A percentile compares a stretch with the other conserved stretches of the same genome.
Evolutionary conservation across 169 alveolate species (phyloP).

Genomic region (Neospora caninum): DNA sequence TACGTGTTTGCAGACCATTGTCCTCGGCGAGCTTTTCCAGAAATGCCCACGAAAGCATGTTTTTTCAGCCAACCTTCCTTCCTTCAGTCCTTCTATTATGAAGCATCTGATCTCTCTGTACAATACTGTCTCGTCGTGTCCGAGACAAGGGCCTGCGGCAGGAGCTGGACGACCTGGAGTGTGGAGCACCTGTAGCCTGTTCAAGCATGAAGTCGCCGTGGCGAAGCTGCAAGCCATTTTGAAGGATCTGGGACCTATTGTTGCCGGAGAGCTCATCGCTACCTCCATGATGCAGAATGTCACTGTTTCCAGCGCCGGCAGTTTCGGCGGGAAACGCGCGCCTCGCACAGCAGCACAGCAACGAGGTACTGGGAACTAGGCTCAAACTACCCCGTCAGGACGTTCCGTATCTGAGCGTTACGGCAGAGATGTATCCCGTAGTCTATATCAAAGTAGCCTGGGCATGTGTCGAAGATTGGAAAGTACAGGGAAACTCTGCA

Average conservation of each 20-base stretch:
- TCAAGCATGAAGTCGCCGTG: conserved; percentile 40
- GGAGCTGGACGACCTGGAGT: background rate
- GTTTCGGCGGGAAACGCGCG: background rate
- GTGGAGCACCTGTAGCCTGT: conserved; percentile 25
- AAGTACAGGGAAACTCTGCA: too few species aligned
- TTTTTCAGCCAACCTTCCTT: conserved; percentile 26
- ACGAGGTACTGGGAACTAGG: background rate
- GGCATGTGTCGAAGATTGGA: too few species aligned
- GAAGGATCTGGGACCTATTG: conserved; percentile 25
- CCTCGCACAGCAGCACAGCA: conserved; percentile 1
- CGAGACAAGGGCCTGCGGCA: background rate
- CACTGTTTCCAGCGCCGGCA: conserved; percentile 2
- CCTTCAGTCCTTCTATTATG: conserved; percentile 1
- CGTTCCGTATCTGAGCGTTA: too few species aligned
- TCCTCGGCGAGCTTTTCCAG: background rate
- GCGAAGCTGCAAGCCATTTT: conserved; percentile 38
- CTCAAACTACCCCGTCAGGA: background rate
- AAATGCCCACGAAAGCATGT: background rate
- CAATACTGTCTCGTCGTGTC: background rate
- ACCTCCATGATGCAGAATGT: conserved; percentile 26
- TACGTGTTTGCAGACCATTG: background rate
- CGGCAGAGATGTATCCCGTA: too few species aligned
- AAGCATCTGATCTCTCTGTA: background rate
- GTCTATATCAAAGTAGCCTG: too few species aligned
- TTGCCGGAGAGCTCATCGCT: conserved; percentile 31